Evolutionary conservation across 257 asterid genomes (phyloP), one percentile per base, ranked within the genome.

Genomic region (Petunia secreta): DNA sequence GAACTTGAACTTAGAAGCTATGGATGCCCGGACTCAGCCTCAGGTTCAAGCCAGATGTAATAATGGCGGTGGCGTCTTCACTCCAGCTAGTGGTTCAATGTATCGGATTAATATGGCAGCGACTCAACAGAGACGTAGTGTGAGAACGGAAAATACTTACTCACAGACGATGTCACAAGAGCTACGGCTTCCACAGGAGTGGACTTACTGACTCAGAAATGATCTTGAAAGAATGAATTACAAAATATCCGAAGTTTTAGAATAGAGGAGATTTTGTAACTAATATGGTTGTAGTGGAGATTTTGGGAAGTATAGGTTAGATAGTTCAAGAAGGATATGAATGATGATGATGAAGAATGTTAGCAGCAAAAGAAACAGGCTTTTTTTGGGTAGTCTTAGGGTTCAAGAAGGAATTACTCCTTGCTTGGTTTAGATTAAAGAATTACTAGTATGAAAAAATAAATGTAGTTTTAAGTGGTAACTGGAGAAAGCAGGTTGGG

Each of bases 111-210:
- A 50, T 39, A 48, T 50, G 48, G 16, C 50, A 9, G 81, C 63
- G 79, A 69, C 75, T 4, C 85, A 87, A 63, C 94, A 77, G 81
- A 83, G 84, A 73, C 79, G 77, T 11, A 69, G 58, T 48, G 50
- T 43, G 4, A 74, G 82, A 9, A 36, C 80, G 7, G 53, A n/a
- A 8, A 46, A 8, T 14, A n/a, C 73, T 5, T 40, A 64, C 74
- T 59, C 89, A 37, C 90, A 55, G 16, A 66, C 55, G 10, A 80
- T 84, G 87, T 75, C 81, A 75, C 89, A 87, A 38, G 96, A 89
- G 65, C 80, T 87, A 16, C 79, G 89, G 76, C 96, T 92, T 34
- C 96, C 98, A 1, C 93, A 83, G 50, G 98, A 93, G 67, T 93
- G 97, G 98, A 92, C 97, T 39, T 93, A 93, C 80, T 93, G 82